Conservation (phyloP, 805 yeast species). For the Peterozyma toletana region DNA sequence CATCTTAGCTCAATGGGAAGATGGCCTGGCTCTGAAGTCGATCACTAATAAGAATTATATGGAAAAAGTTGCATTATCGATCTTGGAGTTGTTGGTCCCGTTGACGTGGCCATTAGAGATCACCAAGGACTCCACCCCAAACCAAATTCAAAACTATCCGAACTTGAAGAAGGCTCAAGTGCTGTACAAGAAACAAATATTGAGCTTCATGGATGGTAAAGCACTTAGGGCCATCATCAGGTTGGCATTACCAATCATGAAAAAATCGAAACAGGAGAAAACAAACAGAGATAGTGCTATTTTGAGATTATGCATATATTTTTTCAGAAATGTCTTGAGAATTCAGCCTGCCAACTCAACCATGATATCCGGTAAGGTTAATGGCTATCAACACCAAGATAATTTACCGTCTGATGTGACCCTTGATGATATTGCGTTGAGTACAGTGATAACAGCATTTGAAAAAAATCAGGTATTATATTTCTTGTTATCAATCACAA, state of each 20-base stretch:
- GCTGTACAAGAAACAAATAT: slow-evolving; percentile 60
- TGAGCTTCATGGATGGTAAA: slow-evolving; percentile 51
- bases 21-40: slow-evolving; percentile 20
- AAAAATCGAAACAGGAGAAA: slow-evolving; percentile 45
- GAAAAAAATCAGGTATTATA: slow-evolving; percentile 67
- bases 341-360: slow-evolving; percentile 66
- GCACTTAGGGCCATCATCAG: slow-evolving; percentile 65
- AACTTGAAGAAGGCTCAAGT: slow-evolving; percentile 62
- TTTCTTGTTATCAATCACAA: slow-evolving; percentile 63
- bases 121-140: slow-evolving; percentile 44
- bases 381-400: slow-evolving; percentile 21
- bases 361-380: slow-evolving; percentile 31
- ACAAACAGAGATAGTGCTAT: slow-evolving; percentile 66
- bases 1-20: slow-evolving; percentile 71
- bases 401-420: slow-evolving; percentile 52
- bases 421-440: slow-evolving; percentile 61
- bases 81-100: slow-evolving; percentile 74
- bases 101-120: slow-evolving; percentile 81
- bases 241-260: slow-evolving; percentile 55
- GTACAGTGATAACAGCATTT: slow-evolving; percentile 49
- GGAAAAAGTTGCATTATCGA: slow-evolving; percentile 62
- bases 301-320: slow-evolving; percentile 60
- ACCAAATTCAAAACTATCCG: slow-evolving; percentile 50
- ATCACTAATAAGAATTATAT: slow-evolving; percentile 28
- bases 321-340: slow-evolving; percentile 70